A percentile compares a stretch with the other conserved stretches of the same genome.
Evolutionary conservation across 306 rosid species (phyloP).

Genomic region (Prunus armeniaca): DNA sequence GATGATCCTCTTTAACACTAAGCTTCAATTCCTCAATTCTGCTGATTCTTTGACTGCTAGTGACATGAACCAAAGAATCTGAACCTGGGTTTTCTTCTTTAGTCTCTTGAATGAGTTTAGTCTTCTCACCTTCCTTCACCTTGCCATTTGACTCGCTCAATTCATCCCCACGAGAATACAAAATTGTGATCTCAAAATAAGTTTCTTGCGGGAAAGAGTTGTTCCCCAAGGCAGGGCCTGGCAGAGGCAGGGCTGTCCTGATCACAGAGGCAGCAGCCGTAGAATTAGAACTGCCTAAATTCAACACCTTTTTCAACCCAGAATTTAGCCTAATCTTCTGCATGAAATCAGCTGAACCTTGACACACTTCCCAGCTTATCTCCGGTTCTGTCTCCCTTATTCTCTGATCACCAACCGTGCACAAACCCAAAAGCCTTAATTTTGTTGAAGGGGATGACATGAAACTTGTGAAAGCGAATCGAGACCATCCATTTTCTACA

Average conservation of each 20-base stretch:
- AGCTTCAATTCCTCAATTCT: conserved; percentile 58
- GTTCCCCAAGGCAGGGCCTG: conserved; percentile 79
- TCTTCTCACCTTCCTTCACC: conserved; percentile 65
- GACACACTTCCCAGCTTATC: conserved; percentile 77
- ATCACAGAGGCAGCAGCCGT: conserved; percentile 45
- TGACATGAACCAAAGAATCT: conserved; percentile 56
- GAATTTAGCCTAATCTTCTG: conserved; percentile 81
- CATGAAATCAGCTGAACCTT: conserved; percentile 75
- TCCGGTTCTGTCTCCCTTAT: conserved; percentile 51
- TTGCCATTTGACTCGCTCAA: conserved; percentile 27
- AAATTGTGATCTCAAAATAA: conserved; percentile 77
- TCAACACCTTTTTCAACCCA: conserved; percentile 42
- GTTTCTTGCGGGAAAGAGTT: conserved; percentile 87
- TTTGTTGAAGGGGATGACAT: conserved; percentile 44
- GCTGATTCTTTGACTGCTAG: conserved; percentile 35
- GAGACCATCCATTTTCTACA: conserved; percentile 91
- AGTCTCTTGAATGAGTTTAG: conserved; percentile 52
- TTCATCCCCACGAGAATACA: conserved; percentile 39
- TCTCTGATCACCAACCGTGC: conserved; percentile 47
- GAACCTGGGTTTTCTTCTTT: conserved; percentile 49
- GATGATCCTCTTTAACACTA: conserved; percentile 29
- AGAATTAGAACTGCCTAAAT: conserved; percentile 24
- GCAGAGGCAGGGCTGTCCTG: conserved; percentile 70
- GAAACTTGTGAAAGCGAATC: conserved; percentile 56
- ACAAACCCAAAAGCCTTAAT: conserved; percentile 54